Conservation (phyloP, 2,329 filamentous ascomycete species). For the Phialemoniopsis sp. region DNA sequence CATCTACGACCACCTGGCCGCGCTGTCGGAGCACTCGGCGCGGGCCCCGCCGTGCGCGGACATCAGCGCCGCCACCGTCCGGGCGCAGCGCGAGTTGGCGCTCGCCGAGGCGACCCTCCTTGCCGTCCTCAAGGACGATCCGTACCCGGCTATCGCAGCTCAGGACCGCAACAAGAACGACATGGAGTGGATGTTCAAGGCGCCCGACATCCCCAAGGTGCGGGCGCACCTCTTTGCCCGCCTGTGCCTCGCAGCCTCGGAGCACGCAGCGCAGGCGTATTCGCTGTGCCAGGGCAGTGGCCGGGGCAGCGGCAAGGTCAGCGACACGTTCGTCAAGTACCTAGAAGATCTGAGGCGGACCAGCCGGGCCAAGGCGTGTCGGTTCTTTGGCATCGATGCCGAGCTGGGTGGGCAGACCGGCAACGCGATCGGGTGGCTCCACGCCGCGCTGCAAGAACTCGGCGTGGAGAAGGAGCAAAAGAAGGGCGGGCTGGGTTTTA, state of each 20-base stretch:
- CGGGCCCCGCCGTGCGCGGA: slow-evolving; percentile 38
- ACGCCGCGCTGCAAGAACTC: slow-evolving; percentile 71
- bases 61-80: slow-evolving; percentile 46
- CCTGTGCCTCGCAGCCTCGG: slow-evolving; percentile 80
- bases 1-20: slow-evolving; percentile 68
- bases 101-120: slow-evolving; percentile 87
- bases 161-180: slow-evolving; percentile 79
- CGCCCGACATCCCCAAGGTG: slow-evolving; percentile 83
- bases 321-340: slow-evolving; percentile 67
- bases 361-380: slow-evolving; percentile 77
- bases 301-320: slow-evolving; percentile 44
- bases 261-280: slow-evolving; percentile 75
- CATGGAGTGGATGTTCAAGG: slow-evolving; percentile 95
- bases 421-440: slow-evolving; percentile 81
- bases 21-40: slow-evolving; percentile 41
- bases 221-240: slow-evolving; percentile 84
- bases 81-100: slow-evolving; percentile 61
- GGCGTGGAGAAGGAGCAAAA: slow-evolving; percentile 53
- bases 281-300: slow-evolving; percentile 40
- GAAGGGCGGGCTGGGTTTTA: slow-evolving; percentile 39
- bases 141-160: slow-evolving; percentile 78
- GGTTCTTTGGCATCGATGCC: slow-evolving; percentile 87
- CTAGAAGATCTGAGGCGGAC: slow-evolving; percentile 70
- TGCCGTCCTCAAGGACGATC: slow-evolving; percentile 89
- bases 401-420: slow-evolving; percentile 79